phyloP scores from a whole-genome alignment of 345 rosid species.

The Citrus maxima region DNA sequence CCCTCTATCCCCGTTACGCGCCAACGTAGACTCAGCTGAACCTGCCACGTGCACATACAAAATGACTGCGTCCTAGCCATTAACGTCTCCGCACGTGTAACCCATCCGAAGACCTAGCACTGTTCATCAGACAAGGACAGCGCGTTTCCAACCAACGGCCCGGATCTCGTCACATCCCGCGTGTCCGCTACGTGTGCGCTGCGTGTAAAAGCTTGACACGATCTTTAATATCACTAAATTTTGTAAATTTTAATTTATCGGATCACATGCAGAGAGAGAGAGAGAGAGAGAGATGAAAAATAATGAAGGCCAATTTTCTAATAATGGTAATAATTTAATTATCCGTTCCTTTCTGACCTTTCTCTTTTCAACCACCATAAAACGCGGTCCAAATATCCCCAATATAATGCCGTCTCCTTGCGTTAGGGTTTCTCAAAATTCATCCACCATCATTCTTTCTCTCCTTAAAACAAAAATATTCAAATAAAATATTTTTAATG shows the following conservation, averaged over 20 bases:
- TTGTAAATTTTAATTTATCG: background rate
- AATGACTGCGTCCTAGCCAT: conserved; percentile 2
- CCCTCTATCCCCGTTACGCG: conserved; percentile 18
- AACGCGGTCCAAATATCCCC: conserved; percentile 34
- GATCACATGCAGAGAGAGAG: no score
- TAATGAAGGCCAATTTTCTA: background rate
- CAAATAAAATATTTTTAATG: background rate
- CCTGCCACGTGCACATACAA: conserved; percentile 9
- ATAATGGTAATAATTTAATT: conserved; percentile 3
- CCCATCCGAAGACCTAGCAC: background rate
- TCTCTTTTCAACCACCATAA: conserved; percentile 14
- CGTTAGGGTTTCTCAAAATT: conserved; percentile 24
- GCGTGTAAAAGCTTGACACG: background rate
- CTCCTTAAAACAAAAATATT: background rate
- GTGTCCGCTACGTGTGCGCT: conserved; percentile 20
- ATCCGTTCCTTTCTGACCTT: background rate
- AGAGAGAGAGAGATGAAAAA: background rate
- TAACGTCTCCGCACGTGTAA: background rate
- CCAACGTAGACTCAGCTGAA: conserved; percentile 24
- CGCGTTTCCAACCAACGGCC: conserved; percentile 10
- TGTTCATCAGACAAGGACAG: background rate
- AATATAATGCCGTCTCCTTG: conserved; percentile 16
- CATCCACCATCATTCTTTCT: background rate
- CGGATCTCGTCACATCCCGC: background rate
- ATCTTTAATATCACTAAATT: no score